Conservation (phyloP, 2,329 filamentous ascomycete genomes). For the Pyricularia pennisetigena region DNA sequence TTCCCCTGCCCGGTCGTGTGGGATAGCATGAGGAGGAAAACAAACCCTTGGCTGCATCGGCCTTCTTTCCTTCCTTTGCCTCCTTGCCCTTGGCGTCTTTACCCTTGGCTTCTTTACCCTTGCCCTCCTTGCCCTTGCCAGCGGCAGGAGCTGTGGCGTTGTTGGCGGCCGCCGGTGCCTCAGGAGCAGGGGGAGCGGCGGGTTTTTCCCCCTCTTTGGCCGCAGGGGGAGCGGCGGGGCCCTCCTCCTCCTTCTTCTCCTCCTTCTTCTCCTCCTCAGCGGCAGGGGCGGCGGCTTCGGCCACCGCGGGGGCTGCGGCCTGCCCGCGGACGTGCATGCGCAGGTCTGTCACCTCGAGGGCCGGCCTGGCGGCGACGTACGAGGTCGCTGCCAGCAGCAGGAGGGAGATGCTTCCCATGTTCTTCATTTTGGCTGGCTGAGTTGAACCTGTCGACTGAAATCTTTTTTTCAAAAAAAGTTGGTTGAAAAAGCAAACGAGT, state of each 20-base stretch:
- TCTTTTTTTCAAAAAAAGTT: too few relatives aligned
- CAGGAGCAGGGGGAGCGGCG: neutral
- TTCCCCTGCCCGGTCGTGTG: too few relatives aligned
- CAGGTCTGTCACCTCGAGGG: neutral
- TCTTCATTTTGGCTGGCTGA: constrained; percentile 8
- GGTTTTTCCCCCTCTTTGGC: neutral
- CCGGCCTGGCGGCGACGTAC: constrained; percentile 6
- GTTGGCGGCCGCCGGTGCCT: neutral
- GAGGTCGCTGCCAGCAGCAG: constrained; percentile 8
- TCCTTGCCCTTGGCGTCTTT: neutral
- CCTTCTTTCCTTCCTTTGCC: neutral
- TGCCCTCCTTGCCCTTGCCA: neutral
- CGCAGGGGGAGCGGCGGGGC: neutral
- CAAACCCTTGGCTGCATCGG: neutral
- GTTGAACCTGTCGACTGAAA: neutral
- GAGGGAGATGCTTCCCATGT: constrained; percentile 7
- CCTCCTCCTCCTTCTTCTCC: neutral
- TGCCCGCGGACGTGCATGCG: neutral
- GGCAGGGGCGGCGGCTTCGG: neutral
- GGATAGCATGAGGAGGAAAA: too few relatives aligned
- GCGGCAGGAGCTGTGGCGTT: neutral
- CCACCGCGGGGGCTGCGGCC: too few relatives aligned
- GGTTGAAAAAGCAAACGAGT: neutral
- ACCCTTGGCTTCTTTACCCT: neutral
- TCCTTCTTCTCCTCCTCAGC: neutral